Evolutionary conservation across 192 early-diverging fungal species (phyloP).

Genomic region (Dispira parvispora): DNA sequence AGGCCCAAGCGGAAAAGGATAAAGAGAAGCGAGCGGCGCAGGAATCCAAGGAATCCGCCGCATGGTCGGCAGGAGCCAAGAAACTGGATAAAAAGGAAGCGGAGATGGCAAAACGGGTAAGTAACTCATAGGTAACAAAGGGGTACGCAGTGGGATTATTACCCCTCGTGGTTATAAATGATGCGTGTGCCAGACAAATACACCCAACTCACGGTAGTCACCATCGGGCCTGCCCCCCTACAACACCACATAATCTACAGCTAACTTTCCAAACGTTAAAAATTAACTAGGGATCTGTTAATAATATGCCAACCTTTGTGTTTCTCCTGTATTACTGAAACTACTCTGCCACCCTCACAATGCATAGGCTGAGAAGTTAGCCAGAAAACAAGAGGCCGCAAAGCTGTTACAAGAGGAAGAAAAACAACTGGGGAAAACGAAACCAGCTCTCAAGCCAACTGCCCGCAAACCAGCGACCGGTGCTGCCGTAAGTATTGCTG

Average conservation of each 20-base stretch:
- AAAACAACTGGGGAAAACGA: slow-evolving; percentile 17
- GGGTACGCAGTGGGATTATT: background rate
- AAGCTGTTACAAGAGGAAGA: slow-evolving; percentile 42
- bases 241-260: no score
- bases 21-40: slow-evolving; percentile 24
- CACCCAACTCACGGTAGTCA: background rate
- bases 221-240: no score
- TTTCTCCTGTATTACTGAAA: no score
- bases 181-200: background rate
- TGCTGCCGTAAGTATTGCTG: background rate
- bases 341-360: background rate
- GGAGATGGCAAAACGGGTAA: slow-evolving; percentile 30
- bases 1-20: slow-evolving; percentile 42
- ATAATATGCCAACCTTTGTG: no score
- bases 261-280: no score
- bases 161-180: background rate
- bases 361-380: slow-evolving; percentile 19
- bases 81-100: slow-evolving; percentile 41
- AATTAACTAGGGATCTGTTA: no score
- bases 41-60: slow-evolving; percentile 37
- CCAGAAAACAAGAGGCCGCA: slow-evolving; percentile 39
- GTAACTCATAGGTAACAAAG: background rate
- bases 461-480: background rate
- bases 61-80: slow-evolving; percentile 57
- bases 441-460: background rate